Evolutionary conservation across 306 rosid species (phyloP).

Genomic region (Sechiopsis laciniata): DNA sequence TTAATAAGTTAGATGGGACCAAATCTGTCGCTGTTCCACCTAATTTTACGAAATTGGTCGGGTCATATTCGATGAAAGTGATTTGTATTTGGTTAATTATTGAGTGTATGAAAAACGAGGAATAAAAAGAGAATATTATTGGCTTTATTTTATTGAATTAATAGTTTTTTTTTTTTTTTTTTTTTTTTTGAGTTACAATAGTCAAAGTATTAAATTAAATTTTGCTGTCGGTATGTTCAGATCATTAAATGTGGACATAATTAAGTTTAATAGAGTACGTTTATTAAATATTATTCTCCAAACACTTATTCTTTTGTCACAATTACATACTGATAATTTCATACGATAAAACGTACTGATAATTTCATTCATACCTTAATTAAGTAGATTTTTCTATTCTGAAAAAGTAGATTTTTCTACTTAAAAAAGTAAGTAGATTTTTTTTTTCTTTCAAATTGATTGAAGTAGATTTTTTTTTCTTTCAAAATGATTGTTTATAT

Average conservation of each 20-base stretch:
- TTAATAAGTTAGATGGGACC: no score
- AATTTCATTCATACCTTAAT: neutral
- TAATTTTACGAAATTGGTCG: neutral
- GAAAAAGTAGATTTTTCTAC: no score
- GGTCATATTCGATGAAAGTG: neutral
- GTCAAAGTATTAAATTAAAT: conserved; percentile 9
- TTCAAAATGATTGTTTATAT: no score
- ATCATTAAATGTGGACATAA: conserved; percentile 18
- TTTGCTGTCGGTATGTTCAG: neutral
- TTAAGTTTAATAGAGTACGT: neutral
- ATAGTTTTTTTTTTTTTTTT: no score
- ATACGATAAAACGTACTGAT: no score
- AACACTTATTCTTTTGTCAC: conserved; percentile 1
- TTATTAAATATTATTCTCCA: conserved; percentile 10
- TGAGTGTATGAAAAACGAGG: neutral
- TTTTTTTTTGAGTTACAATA: no score
- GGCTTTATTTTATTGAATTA: no score
- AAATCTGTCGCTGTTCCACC: neutral
- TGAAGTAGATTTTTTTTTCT: no score
- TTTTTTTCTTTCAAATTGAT: no score
- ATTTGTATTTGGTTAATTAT: conserved; percentile 5
- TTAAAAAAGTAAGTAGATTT: no score
- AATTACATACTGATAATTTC: neutral
- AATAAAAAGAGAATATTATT: no score
- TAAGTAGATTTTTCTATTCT: neutral